A percentile compares a stretch with the other conserved stretches of the same genome.
phyloP scores from a whole-genome alignment of 805 yeast species.

The Ogataea glucozyma region DNA sequence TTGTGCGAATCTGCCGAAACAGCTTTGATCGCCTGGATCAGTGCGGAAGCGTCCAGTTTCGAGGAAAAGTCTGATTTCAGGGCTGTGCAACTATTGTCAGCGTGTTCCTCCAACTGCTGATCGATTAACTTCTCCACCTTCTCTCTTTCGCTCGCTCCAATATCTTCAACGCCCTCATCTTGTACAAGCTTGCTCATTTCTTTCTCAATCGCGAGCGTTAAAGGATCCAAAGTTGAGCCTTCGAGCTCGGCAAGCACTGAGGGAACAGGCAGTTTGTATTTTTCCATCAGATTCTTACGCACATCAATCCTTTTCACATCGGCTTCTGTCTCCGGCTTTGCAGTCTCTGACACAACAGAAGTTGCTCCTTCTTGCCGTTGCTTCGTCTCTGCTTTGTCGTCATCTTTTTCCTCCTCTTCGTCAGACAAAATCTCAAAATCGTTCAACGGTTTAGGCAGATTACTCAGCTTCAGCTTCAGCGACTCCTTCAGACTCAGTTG shows the following conservation, averaged over 20 bases:
- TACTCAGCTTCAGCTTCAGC: slow-evolving; percentile 15
- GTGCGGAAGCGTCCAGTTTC: slow-evolving; percentile 16
- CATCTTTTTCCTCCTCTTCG: slow-evolving; percentile 28
- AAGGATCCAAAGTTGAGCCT: too few relatives aligned
- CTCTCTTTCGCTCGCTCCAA: not conserved
- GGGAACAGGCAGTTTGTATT: slow-evolving; percentile 2
- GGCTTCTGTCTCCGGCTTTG: not conserved
- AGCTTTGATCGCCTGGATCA: slow-evolving; percentile 16
- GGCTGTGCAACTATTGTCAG: too few relatives aligned
- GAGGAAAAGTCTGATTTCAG: too few relatives aligned
- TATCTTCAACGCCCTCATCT: not conserved
- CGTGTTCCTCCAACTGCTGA: slow-evolving; percentile 4
- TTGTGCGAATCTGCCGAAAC: slow-evolving; percentile 27
- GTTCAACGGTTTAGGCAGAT: slow-evolving; percentile 33
- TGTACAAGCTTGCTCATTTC: slow-evolving; percentile 11
- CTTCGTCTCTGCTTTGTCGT: not conserved
- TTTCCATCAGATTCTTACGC: not conserved
- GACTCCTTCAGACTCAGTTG: slow-evolving; percentile 12
- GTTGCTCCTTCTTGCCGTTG: not conserved
- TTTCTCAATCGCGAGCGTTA: not conserved
- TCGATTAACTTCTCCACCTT: slow-evolving; percentile 9
- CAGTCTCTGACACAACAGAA: not conserved
- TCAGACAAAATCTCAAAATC: slow-evolving; percentile 45
- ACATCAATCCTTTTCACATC: not conserved
- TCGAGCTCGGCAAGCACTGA: too few relatives aligned